phyloP scores from a whole-genome alignment of 306 rosid genomes.

The Fragaria ananassa region DNA sequence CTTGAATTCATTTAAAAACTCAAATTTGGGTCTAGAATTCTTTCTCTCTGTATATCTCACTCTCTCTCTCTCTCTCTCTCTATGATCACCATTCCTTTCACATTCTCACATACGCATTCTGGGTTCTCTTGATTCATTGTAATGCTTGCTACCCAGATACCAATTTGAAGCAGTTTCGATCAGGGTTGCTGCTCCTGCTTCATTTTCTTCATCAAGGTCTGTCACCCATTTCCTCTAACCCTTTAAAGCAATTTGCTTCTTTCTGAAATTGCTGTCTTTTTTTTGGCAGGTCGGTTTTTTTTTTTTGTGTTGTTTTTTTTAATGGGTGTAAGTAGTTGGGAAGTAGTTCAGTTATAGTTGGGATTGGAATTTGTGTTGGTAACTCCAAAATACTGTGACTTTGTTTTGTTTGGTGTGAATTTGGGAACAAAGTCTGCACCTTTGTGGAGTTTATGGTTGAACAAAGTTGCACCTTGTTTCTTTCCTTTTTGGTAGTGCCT shows the following conservation, averaged over 20 bases:
- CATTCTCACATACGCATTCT: slow-evolving; percentile 7
- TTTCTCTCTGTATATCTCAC: neutral
- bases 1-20: slow-evolving; percentile 18
- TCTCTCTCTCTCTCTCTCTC: neutral
- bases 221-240: slow-evolving; percentile 16
- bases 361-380: slow-evolving; percentile 13
- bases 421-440: slow-evolving; percentile 22
- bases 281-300: slow-evolving; percentile 3
- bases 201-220: slow-evolving; percentile 33
- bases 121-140: slow-evolving; percentile 7
- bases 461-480: neutral
- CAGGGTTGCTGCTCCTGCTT: slow-evolving; percentile 19
- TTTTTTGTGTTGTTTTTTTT: neutral
- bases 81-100: slow-evolving; percentile 9
- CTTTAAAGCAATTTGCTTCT: slow-evolving; percentile 3
- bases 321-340: neutral
- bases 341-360: slow-evolving; percentile 20
- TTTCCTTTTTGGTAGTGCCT: slow-evolving; percentile 17
- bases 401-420: slow-evolving; percentile 12
- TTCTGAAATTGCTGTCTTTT: neutral
- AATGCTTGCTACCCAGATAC: slow-evolving; percentile 29
- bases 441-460: slow-evolving; percentile 18
- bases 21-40: neutral
- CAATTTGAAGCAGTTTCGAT: slow-evolving; percentile 27
- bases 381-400: slow-evolving; percentile 13